phyloP scores from a whole-genome alignment of 2,329 filamentous ascomycete species.

The Neonectria coccinea region DNA sequence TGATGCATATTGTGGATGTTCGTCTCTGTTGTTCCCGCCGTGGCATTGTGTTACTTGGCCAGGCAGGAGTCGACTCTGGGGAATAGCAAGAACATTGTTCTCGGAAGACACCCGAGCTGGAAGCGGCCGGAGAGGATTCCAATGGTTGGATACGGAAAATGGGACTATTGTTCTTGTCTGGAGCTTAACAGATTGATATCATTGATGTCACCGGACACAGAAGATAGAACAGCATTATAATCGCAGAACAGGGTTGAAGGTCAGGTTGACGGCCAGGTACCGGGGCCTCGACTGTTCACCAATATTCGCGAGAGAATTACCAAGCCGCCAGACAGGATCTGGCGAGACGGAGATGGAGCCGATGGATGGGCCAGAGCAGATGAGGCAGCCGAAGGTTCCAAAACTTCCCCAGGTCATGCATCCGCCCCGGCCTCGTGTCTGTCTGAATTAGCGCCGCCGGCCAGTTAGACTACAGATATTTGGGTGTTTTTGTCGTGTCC shows the following conservation, averaged over 20 bases:
- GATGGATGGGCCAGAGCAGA: conserved; percentile 6
- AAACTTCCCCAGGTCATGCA: conserved; percentile 24
- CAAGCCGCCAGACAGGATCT: conserved; percentile 23
- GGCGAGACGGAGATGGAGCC: neutral
- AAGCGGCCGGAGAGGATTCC: neutral
- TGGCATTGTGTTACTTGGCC: neutral
- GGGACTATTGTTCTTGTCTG: neutral
- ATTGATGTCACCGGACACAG: neutral
- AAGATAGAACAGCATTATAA: neutral
- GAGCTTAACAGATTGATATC: neutral
- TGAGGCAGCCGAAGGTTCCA: conserved; percentile 16
- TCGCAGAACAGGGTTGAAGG: neutral
- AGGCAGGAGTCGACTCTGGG: neutral
- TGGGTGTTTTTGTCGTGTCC: conserved; percentile 6
- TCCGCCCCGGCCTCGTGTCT: conserved; percentile 5
- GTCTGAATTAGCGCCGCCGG: conserved; percentile 19
- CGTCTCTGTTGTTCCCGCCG: neutral
- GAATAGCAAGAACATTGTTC: neutral
- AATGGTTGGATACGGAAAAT: neutral
- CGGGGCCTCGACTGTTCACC: conserved; percentile 20
- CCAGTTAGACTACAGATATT: neutral
- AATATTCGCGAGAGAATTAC: conserved; percentile 23
- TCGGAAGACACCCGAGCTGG: neutral
- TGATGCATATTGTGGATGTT: conserved; percentile 17
- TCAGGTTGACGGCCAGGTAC: conserved; percentile 18